Base-by-base conservation (phyloP, 2,329 filamentous ascomycete genomes). In the Scytalidium sp. region DNA sequence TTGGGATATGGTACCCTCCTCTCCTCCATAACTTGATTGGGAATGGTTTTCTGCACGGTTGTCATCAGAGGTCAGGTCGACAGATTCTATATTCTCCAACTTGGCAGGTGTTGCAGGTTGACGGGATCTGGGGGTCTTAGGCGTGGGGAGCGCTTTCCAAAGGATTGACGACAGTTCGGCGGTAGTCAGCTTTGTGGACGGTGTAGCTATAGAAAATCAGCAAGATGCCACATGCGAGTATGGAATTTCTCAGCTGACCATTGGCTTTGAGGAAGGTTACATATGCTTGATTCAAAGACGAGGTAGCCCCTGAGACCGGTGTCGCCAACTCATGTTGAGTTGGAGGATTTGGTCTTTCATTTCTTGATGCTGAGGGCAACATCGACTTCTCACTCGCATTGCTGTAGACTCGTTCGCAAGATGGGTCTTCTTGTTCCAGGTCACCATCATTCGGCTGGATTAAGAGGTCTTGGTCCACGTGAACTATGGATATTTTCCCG, bases 21-120 rank as follows among this genome's bases (percentile, higher is more conserved):
- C 32, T 27, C 59, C 55, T 17, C 55, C 51, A 43, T 57, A 62
- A 45, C 60, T 60, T 19, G 60, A 61, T 15, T 57, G 50, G 20
- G 51, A 54, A 7, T 49, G 41, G 19, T 39, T 48, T 19, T 45
- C 36, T 43, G 47, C 51, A 20, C 15, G 49, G 45, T 53, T 36
- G 40, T 59, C 54, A 42, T 66, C 64, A 3, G 56, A 58, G 23
- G 64, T 66, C 17, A 67, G 48, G 50, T 67, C 64, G 22, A 67
- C 54, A 0, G 62, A 58, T 29, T 66, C 62, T n/a, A 64, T 42
- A 17, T 45, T 50, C n/a, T 55, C 44, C 22, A 46, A 39, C 19
- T 57, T 58, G 42, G 47, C 25, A 27, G 51, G 54, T 39, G 40
- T 48, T 20, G 41, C 50, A 11, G 49, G 53, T 32, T 46, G 56